Conservation (phyloP, 202 grass and related monocot genomes). For the Panicum hallii region DNA sequence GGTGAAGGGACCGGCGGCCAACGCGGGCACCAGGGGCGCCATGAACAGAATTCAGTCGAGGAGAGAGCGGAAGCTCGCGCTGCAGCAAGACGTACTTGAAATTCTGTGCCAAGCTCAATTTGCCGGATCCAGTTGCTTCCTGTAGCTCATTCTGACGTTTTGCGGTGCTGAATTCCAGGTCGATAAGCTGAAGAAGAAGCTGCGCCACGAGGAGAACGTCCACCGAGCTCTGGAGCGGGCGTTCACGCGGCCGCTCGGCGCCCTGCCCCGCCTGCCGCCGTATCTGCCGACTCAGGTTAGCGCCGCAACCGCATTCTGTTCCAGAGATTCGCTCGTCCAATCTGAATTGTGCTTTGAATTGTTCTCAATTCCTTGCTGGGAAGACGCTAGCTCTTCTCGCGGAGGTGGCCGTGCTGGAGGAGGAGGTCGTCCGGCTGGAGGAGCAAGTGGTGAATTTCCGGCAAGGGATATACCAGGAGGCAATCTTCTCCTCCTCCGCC, state of each 20-base stretch:
- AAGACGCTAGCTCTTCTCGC: slow-evolving; percentile 93
- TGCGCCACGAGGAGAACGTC: slow-evolving; percentile 95
- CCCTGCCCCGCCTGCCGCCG: slow-evolving; percentile 92
- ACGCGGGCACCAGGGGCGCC: slow-evolving; percentile 19
- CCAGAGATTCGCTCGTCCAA: background rate
- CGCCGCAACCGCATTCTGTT: background rate
- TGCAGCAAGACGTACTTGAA: slow-evolving; percentile 84
- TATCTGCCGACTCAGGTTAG: slow-evolving; percentile 86
- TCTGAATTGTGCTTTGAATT: slow-evolving; percentile 42
- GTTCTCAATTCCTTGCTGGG: slow-evolving; percentile 12
- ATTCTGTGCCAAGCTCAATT: slow-evolving; percentile 14
- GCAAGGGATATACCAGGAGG: slow-evolving; percentile 96
- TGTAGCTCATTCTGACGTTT: slow-evolving; percentile 29
- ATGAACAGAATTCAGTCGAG: slow-evolving; percentile 66
- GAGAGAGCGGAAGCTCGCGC: slow-evolving; percentile 83
- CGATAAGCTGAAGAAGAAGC: slow-evolving; percentile 95
- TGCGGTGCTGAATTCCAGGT: slow-evolving; percentile 56
- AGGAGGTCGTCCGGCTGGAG: slow-evolving; percentile 93
- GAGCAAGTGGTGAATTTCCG: slow-evolving; percentile 97
- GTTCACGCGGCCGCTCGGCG: slow-evolving; percentile 93
- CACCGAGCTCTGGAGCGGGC: slow-evolving; percentile 96
- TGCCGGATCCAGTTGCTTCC: background rate
- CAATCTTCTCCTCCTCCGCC: slow-evolving; percentile 67
- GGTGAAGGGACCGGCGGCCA: slow-evolving; percentile 42
- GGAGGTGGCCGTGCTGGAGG: slow-evolving; percentile 96